Evolutionary conservation across 2,329 filamentous ascomycete species (phyloP).

Genomic region (Nemania serpens): DNA sequence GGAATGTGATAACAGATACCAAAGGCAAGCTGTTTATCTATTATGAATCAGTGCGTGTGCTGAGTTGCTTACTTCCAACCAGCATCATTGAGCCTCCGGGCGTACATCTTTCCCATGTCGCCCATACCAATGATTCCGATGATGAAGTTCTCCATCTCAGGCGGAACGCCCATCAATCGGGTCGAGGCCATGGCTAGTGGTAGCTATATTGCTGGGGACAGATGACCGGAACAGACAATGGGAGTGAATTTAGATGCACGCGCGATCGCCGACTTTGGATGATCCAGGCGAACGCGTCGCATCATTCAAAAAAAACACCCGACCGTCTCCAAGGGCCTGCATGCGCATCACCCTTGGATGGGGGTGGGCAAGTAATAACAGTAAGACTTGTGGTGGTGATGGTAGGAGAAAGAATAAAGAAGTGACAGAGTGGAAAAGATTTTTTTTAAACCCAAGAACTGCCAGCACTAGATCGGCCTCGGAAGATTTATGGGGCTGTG

Average conservation of each 20-base stretch:
- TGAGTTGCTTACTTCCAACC: constrained; percentile 84
- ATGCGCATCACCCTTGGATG: background rate
- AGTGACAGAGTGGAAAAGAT: background rate
- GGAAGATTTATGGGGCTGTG: constrained; percentile 11
- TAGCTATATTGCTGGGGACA: background rate
- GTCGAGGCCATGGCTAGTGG: constrained; percentile 14
- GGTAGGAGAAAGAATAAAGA: background rate
- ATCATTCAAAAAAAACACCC: constrained; percentile 26
- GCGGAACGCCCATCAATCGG: constrained; percentile 37
- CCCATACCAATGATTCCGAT: constrained; percentile 98
- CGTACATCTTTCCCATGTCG: constrained; percentile 99
- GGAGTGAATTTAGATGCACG: background rate
- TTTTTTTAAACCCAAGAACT: constrained; percentile 3
- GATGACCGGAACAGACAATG: background rate
- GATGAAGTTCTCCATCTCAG: constrained; percentile 69
- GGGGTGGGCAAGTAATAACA: background rate
- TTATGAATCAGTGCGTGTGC: background rate
- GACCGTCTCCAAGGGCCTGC: background rate
- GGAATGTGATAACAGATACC: constrained; percentile 32
- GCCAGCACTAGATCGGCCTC: constrained; percentile 11
- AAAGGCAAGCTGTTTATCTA: background rate
- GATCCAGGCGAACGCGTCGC: constrained; percentile 25
- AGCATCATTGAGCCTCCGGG: constrained; percentile 81
- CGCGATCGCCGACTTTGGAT: constrained; percentile 18
- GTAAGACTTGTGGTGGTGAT: background rate